Conservation (phyloP, 164 flowering plant species). For the Vitis cinerea region DNA sequence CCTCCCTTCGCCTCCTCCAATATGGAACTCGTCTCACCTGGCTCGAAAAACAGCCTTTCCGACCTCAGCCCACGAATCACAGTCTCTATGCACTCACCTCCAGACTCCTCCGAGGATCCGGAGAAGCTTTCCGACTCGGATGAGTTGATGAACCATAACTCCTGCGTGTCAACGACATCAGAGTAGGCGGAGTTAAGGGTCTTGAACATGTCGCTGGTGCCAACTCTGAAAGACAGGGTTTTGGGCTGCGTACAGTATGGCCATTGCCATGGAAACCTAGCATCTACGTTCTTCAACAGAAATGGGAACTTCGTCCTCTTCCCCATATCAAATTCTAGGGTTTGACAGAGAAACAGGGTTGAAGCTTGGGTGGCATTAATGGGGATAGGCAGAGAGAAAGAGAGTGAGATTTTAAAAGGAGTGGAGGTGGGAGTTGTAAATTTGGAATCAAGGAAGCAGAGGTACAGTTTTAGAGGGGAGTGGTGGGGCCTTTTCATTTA, state of each 20-base stretch:
- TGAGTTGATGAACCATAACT: slow-evolving; percentile 42
- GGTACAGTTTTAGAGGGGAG: neutral
- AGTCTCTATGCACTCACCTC: slow-evolving; percentile 18
- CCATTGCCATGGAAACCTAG: slow-evolving; percentile 50
- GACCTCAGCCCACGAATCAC: slow-evolving; percentile 55
- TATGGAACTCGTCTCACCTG: slow-evolving; percentile 55
- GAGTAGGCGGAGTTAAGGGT: slow-evolving; percentile 41
- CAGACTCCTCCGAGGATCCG: slow-evolving; percentile 25
- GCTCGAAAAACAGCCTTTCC: slow-evolving; percentile 72
- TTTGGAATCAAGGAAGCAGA: too few relatives aligned
- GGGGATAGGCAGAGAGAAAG: too few relatives aligned
- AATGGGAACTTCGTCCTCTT: slow-evolving; percentile 46
- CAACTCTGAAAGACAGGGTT: slow-evolving; percentile 63
- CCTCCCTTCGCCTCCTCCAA: slow-evolving; percentile 37
- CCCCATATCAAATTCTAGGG: slow-evolving; percentile 15
- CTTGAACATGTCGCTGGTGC: slow-evolving; percentile 27
- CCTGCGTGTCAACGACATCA: slow-evolving; percentile 25
- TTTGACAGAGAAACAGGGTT: neutral
- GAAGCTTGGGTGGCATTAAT: too few relatives aligned
- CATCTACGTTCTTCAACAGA: slow-evolving; percentile 17
- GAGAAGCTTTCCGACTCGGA: slow-evolving; percentile 39
- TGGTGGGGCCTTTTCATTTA: slow-evolving; percentile 25
- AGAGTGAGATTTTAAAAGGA: neutral
- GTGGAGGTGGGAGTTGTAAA: slow-evolving; percentile 9
- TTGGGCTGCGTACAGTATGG: slow-evolving; percentile 65